Base-by-base conservation (phyloP, 352 stramenopile species). In the Phytopythium sindhum region DNA sequence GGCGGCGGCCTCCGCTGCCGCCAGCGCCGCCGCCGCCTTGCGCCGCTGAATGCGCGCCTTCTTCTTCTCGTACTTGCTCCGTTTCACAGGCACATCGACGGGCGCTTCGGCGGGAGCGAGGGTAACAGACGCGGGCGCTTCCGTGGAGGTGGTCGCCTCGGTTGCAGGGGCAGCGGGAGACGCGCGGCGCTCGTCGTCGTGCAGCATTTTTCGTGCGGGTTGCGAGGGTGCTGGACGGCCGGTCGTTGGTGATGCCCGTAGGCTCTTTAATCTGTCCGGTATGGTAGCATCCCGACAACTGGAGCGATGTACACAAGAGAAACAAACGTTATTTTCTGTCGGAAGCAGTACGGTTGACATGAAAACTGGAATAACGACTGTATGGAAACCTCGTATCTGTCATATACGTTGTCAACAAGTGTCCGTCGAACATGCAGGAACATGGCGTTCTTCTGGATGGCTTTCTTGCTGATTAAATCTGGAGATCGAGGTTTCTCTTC, bases 61-160 rank as follows among this genome's bases (percentile, higher is more conserved):
- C 67, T 80, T 80, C 29, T 71, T 71, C 69, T 80, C 73, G n/a
- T 69, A 59, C 53, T 80, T 80, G 65, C 73, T 80, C 42, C 64
- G 67, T 21, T 62, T 59, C 1, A 64, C 61, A 8, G 63, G 26
- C 9, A 60, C 26, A 8, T 50, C 17, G 17, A 60, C 35, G 12
- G 62, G 35, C 52, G 52, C 15, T 15, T 42, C 29, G 29, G 52
- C 17, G 29, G 14, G 1, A 11, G 15, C 3, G 11, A 4, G 5
- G 31, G 14, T 5, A 26, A 15, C 12, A 57, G 23, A 19, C 24
- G 19, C 31, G 17, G 29, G 26, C 51, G 26, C 26, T 26, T 55
- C 48, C 11, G 23, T 35, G 12, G 12, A 11, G 48, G 48, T 2
- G 23, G 23, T 15, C 14, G 48, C 0, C 48, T 8, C 15, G 24